Evolutionary conservation across 2,329 filamentous ascomycete species (phyloP).

Genomic region (Exophiala sp.): DNA sequence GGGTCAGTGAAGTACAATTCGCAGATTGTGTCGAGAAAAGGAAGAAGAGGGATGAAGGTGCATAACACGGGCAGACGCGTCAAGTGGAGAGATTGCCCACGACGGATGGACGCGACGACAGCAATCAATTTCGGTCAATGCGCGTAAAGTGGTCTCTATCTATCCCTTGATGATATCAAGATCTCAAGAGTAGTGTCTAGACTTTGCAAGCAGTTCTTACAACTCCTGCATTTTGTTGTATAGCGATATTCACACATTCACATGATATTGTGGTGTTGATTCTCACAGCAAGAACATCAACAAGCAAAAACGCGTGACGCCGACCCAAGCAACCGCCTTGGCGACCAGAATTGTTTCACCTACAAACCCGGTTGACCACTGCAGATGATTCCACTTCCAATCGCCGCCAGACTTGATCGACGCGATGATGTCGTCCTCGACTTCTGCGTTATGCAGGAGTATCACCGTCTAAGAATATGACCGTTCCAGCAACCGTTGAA

Average conservation of each 20-base stretch:
- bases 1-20: conserved; percentile 16
- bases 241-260: neutral
- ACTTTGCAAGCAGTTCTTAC: neutral
- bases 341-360: conserved; percentile 15
- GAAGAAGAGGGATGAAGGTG: neutral
- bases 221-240: neutral
- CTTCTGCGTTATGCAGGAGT: neutral
- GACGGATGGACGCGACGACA: neutral
- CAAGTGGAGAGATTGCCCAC: neutral
- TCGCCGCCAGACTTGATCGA: conserved; percentile 5
- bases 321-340: conserved; percentile 10
- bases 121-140: neutral
- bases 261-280: neutral
- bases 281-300: no score
- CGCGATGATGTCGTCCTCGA: conserved; percentile 10
- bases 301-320: neutral
- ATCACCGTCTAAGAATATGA: neutral
- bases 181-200: no score
- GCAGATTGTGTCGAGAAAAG: neutral
- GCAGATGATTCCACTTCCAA: conserved; percentile 6
- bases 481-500: no score
- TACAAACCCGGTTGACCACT: neutral
- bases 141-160: neutral
- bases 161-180: neutral
- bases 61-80: neutral